Evolutionary conservation across 768 basidiomycete species (phyloP).

Genomic region (Myochromella boudieri): DNA sequence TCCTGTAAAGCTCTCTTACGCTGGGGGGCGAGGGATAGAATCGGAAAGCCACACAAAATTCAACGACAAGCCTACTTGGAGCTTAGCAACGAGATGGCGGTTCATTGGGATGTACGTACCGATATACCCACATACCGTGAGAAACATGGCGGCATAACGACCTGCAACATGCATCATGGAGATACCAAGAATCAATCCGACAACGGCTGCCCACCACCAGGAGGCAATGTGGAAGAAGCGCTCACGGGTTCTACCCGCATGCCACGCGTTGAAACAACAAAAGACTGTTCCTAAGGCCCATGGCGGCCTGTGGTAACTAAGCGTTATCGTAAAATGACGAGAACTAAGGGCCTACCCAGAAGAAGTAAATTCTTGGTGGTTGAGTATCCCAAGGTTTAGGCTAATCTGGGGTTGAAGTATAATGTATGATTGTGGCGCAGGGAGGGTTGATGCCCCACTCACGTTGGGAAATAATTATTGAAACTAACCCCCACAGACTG

Average conservation of each 20-base stretch:
- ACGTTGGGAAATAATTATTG: neutral
- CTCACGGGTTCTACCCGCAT: constrained; percentile 46
- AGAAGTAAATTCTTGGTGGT: constrained; percentile 59
- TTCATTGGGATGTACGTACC: constrained; percentile 19
- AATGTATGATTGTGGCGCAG: too few relatives aligned
- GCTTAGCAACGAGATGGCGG: neutral
- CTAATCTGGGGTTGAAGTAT: too few relatives aligned
- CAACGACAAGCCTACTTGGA: constrained; percentile 36
- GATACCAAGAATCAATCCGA: constrained; percentile 61
- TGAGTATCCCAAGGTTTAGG: constrained; percentile 59
- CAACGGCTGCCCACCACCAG: constrained; percentile 60
- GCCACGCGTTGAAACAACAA: neutral
- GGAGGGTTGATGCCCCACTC: too few relatives aligned
- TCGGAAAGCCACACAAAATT: constrained; percentile 65
- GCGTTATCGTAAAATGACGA: neutral
- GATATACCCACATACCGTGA: constrained; percentile 58
- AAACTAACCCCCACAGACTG: constrained; percentile 52
- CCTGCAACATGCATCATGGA: constrained; percentile 50
- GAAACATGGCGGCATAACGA: constrained; percentile 61
- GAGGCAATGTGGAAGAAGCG: constrained; percentile 59
- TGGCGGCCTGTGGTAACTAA: neutral
- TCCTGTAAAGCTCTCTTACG: constrained; percentile 27
- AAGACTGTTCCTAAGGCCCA: constrained; percentile 24
- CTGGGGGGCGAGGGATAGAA: constrained; percentile 58
- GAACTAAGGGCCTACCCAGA: constrained; percentile 13